Evolutionary conservation across 768 basidiomycete genomes (phyloP).

Genomic region (Boletus sp.): DNA sequence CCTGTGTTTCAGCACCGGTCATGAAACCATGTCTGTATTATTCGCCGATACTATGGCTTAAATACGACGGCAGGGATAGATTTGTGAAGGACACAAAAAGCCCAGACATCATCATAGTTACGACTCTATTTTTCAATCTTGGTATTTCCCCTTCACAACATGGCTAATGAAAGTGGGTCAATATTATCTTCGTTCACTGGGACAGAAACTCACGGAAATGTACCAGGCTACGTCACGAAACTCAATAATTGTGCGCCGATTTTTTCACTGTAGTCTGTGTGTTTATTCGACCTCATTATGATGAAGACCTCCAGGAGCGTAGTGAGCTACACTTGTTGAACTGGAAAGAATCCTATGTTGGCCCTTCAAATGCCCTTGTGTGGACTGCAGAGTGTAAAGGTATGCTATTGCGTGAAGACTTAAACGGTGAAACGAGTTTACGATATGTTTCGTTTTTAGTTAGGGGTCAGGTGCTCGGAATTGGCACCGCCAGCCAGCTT

Average conservation of each 20-base stretch:
- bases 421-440: neutral
- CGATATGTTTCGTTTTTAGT: constrained; percentile 37
- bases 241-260: constrained; percentile 48
- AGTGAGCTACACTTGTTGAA: constrained; percentile 34
- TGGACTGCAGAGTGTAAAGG: constrained; percentile 64
- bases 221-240: constrained; percentile 33
- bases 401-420: constrained; percentile 27
- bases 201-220: constrained; percentile 9
- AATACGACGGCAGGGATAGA: constrained; percentile 17
- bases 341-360: constrained; percentile 40
- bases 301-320: constrained; percentile 38
- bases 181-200: neutral
- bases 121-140: neutral
- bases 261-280: neutral
- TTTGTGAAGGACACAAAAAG: neutral
- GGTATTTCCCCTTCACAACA: constrained; percentile 3
- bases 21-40: constrained; percentile 1
- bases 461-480: constrained; percentile 45
- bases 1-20: constrained; percentile 2
- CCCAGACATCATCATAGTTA: neutral
- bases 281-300: neutral
- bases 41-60: constrained; percentile 20
- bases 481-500: constrained; percentile 44
- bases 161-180: constrained; percentile 24
- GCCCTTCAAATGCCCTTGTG: constrained; percentile 39